A percentile compares a stretch with the other conserved stretches of the same genome.
Conservation (phyloP, 75 land plant species). For the Sequoiadendron giganteum region DNA sequence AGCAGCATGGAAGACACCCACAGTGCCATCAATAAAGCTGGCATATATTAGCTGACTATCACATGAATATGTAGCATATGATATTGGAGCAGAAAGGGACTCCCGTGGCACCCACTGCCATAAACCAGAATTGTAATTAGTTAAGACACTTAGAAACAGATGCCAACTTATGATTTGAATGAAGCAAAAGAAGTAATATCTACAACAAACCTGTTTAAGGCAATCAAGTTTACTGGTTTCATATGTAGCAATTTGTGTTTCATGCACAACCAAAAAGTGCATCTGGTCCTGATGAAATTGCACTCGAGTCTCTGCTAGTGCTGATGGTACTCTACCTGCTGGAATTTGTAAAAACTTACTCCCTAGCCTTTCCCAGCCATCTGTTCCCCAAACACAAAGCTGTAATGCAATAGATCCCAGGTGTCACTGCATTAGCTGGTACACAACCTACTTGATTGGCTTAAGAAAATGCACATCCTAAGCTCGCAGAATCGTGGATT, state of each 20-base stretch:
- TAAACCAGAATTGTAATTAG: neutral
- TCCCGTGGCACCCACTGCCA: constrained; percentile 51
- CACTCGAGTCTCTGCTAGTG: constrained; percentile 23
- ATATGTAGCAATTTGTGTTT: constrained; percentile 46
- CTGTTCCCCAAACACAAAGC: constrained; percentile 46
- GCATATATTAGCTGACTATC: constrained; percentile 49
- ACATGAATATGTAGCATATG: constrained; percentile 55
- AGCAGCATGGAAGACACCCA: constrained; percentile 34
- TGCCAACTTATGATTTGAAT: neutral
- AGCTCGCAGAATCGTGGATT: neutral
- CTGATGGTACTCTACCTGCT: constrained; percentile 19
- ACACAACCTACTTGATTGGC: neutral
- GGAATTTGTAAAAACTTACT: constrained; percentile 22
- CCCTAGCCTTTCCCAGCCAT: constrained; percentile 39
- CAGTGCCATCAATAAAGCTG: constrained; percentile 37
- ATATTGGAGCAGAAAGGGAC: constrained; percentile 28
- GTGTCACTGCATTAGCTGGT: neutral
- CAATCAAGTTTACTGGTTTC: constrained; percentile 35
- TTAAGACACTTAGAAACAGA: neutral
- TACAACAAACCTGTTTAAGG: constrained; percentile 31
- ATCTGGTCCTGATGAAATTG: constrained; percentile 27
- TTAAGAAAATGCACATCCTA: neutral
- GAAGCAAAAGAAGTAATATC: constrained; percentile 1
- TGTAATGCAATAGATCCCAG: constrained; percentile 15
- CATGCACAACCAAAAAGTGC: constrained; percentile 42